Percentiles rank a stretch among this genome's conserved stretches.
Conservation (phyloP, 1,139 yeast species). For the Yamadazyma buinensis region DNA sequence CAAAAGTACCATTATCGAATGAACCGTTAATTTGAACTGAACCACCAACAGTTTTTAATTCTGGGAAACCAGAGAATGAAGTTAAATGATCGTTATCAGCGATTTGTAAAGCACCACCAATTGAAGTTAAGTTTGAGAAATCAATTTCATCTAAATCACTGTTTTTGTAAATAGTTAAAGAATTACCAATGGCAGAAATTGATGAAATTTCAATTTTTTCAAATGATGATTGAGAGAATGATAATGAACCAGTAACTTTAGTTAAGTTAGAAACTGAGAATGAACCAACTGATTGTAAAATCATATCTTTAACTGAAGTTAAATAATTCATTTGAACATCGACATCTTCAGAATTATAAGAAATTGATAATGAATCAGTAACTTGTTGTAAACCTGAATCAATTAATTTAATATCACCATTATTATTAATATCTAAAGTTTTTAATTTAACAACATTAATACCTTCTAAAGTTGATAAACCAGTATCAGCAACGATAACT, state of each 20-base stretch:
- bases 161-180: slow-evolving; percentile 74
- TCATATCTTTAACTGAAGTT: slow-evolving; percentile 79
- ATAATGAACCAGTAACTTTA: slow-evolving; percentile 73
- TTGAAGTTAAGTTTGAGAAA: slow-evolving; percentile 62
- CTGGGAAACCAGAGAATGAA: slow-evolving; percentile 68
- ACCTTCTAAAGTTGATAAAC: slow-evolving; percentile 74
- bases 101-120: slow-evolving; percentile 88
- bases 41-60: slow-evolving; percentile 76
- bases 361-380: slow-evolving; percentile 68
- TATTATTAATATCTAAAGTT: slow-evolving; percentile 85
- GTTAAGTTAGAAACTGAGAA: slow-evolving; percentile 67
- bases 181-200: slow-evolving; percentile 68
- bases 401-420: slow-evolving; percentile 59
- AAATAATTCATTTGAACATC: slow-evolving; percentile 67
- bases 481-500: slow-evolving; percentile 82
- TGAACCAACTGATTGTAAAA: slow-evolving; percentile 74
- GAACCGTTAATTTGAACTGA: slow-evolving; percentile 78
- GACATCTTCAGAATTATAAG: slow-evolving; percentile 78
- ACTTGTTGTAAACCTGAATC: slow-evolving; percentile 74
- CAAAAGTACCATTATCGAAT: slow-evolving; percentile 76
- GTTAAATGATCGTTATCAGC: slow-evolving; percentile 75
- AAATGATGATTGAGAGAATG: slow-evolving; percentile 65
- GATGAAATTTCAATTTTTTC: slow-evolving; percentile 53
- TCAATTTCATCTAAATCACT: slow-evolving; percentile 64
- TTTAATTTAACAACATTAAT: slow-evolving; percentile 70